Percentiles rank a stretch among this genome's conserved stretches.
Evolutionary conservation across 2,329 filamentous ascomycete genomes (phyloP).

Genomic region (Colletotrichum australisinense): DNA sequence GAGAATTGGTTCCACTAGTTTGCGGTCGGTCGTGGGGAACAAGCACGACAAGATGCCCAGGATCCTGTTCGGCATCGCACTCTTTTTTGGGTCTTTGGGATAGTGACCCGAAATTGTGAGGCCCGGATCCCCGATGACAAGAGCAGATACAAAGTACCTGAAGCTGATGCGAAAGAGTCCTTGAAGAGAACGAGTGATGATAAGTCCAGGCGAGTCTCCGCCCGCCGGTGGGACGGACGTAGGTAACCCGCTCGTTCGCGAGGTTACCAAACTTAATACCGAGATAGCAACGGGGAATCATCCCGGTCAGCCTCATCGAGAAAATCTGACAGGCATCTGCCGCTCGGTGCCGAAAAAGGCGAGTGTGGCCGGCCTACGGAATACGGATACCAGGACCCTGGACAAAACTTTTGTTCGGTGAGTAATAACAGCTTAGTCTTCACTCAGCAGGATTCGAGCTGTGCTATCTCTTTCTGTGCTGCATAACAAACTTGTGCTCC

Average conservation of each 20-base stretch:
- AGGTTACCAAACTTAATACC: background rate
- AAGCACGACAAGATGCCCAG: background rate
- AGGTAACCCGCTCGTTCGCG: background rate
- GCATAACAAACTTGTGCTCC: background rate
- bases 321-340: background rate
- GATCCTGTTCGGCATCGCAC: background rate
- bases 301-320: background rate
- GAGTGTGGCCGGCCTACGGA: background rate
- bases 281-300: background rate
- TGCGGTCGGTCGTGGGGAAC: background rate
- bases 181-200: background rate
- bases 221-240: background rate
- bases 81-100: background rate
- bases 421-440: constrained; percentile 22
- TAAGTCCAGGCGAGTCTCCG: background rate
- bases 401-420: constrained; percentile 8
- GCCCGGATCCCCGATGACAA: too few relatives aligned
- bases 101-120: background rate
- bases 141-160: too few relatives aligned
- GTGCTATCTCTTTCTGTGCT: too few relatives aligned
- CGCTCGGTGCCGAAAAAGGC: constrained; percentile 9
- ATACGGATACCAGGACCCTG: background rate
- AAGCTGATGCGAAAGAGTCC: background rate
- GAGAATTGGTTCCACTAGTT: background rate
- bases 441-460: background rate